A percentile compares a stretch with the other conserved stretches of the same genome.
Conservation (phyloP, 2,329 filamentous ascomycete species). For the Dactylella cylindrospora region DNA sequence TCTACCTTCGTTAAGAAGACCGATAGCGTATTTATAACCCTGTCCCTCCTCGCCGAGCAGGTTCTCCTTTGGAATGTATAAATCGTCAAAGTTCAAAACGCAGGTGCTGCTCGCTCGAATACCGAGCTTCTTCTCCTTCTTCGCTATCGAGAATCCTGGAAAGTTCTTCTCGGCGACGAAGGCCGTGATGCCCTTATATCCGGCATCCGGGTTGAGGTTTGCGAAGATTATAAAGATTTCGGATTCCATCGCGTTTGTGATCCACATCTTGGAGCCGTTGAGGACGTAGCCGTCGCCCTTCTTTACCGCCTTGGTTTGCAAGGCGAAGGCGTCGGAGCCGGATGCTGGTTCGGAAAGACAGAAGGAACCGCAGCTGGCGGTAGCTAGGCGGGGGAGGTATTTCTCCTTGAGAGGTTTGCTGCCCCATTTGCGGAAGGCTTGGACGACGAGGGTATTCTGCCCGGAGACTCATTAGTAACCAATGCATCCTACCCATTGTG, state of each 20-base stretch:
- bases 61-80: constrained; percentile 83
- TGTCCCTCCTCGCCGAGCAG: constrained; percentile 84
- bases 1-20: constrained; percentile 88
- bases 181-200: constrained; percentile 94
- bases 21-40: constrained; percentile 97
- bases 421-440: constrained; percentile 82
- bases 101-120: constrained; percentile 96
- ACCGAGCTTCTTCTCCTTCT: constrained; percentile 99
- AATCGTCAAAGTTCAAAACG: constrained; percentile 96
- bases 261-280: constrained; percentile 98
- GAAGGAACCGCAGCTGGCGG: constrained; percentile 84
- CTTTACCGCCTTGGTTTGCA: constrained; percentile 85
- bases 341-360: constrained; percentile 90
- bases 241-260: constrained; percentile 94
- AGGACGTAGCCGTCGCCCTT: constrained; percentile 76
- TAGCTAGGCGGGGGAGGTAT: constrained; percentile 86
- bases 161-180: constrained; percentile 91
- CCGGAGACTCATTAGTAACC: not conserved
- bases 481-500: not conserved
- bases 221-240: constrained; percentile 97
- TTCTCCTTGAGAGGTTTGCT: constrained; percentile 75
- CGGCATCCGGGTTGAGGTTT: constrained; percentile 86
- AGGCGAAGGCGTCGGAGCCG: constrained; percentile 91
- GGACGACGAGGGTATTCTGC: constrained; percentile 89
- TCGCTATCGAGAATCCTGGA: constrained; percentile 88